phyloP scores from a whole-genome alignment of 2,329 filamentous ascomycete genomes.

The Penicillium decumbens region DNA sequence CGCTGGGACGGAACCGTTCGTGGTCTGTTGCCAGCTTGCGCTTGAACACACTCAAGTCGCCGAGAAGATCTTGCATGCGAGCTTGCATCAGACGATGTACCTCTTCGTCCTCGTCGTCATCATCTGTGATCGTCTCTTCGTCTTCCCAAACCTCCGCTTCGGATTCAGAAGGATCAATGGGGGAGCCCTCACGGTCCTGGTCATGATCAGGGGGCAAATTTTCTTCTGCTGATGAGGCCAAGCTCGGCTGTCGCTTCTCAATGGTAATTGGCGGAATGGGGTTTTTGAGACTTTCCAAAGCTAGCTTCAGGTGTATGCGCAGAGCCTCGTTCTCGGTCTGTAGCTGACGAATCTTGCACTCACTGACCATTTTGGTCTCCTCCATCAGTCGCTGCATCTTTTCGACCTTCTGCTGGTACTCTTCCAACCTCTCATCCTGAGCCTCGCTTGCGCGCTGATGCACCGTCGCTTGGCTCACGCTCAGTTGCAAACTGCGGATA shows the following conservation, averaged over 20 bases:
- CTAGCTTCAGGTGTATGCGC: constrained; percentile 79
- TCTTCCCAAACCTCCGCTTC: constrained; percentile 43
- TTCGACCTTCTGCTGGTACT: constrained; percentile 86
- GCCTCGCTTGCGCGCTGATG: constrained; percentile 70
- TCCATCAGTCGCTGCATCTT: constrained; percentile 96
- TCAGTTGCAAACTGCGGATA: constrained; percentile 79
- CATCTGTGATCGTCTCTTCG: constrained; percentile 51
- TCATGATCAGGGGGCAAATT: constrained; percentile 50
- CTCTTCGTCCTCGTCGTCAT: constrained; percentile 39
- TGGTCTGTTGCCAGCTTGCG: constrained; percentile 78
- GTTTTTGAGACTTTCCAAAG: constrained; percentile 80
- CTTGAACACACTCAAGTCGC: constrained; percentile 73
- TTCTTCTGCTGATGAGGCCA: constrained; percentile 52
- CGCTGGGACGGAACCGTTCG: constrained; percentile 36
- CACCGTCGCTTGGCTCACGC: constrained; percentile 58
- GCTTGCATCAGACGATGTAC: constrained; percentile 63
- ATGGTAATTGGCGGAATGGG: constrained; percentile 62
- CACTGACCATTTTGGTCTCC: constrained; percentile 80
- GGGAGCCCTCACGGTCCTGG: constrained; percentile 32
- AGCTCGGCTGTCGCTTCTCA: constrained; percentile 34
- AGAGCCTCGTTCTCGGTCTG: constrained; percentile 88
- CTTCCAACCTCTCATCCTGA: constrained; percentile 79
- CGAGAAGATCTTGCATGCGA: constrained; percentile 78
- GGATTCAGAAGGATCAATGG: constrained; percentile 20
- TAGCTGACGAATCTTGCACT: constrained; percentile 87